Percentiles rank a stretch among this genome's conserved stretches.
These are phyloP conservation scores for Rhodotorula diobovata DNA, from an alignment of 768 basidiomycete species.

Conservation along the genomic window DNA sequence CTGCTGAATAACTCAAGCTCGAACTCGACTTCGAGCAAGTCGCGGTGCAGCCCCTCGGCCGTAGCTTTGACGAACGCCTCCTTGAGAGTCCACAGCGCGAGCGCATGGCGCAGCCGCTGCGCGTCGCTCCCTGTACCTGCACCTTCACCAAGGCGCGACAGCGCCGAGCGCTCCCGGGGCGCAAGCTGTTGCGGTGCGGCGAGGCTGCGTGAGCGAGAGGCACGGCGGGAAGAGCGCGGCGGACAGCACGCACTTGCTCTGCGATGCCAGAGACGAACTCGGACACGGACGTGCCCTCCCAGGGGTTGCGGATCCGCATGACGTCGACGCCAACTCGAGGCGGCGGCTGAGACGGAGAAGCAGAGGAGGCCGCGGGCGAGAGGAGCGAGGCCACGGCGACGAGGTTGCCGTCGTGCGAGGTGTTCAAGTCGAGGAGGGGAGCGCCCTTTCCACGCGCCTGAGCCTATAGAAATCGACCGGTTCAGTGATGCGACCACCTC, in stretches of 20 bases:
- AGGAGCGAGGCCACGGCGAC: constrained; percentile 9
- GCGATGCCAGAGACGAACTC: constrained; percentile 21
- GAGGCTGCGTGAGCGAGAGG: background rate
- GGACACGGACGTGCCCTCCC: constrained; percentile 7
- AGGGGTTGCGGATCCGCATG: constrained; percentile 30
- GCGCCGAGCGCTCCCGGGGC: background rate
- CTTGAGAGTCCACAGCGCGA: constrained; percentile 39
- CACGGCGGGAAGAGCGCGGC: background rate
- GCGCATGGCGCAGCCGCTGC: background rate
- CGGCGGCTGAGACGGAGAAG: no score
- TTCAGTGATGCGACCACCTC: no score
- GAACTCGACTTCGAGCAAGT: constrained; percentile 20
- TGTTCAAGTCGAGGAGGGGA: constrained; percentile 23
- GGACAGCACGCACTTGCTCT: constrained; percentile 17
- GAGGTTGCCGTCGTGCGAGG: constrained; percentile 10
- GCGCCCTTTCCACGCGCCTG: no score
- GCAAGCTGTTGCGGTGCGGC: constrained; percentile 8
- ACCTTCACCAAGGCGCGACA: background rate
- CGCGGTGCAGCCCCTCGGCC: constrained; percentile 22
- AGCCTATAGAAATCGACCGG: no score
- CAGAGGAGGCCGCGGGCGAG: background rate
- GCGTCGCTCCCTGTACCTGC: accelerated
- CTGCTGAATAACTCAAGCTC: background rate
- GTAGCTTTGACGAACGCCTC: constrained; percentile 36
- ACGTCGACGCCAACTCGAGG: constrained; percentile 19